Base-by-base conservation (phyloP, 2,329 filamentous ascomycete species). In the Alternaria hordeiaustralica region DNA sequence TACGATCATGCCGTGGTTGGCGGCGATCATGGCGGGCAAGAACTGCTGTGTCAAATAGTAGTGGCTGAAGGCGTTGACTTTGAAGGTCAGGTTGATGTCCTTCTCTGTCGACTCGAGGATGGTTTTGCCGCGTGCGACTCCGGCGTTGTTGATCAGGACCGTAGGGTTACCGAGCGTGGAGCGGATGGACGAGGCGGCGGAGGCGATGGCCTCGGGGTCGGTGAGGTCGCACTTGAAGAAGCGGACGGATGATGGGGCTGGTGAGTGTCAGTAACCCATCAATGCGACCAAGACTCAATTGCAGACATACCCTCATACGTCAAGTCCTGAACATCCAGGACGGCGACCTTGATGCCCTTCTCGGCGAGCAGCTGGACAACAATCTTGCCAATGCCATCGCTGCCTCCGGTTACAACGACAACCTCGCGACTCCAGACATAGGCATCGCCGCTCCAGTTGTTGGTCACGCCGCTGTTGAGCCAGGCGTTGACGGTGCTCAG, bases 321-420 rank as follows among this genome's bases (percentile, higher is more conserved):
- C 79, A 89, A 79, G 6, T 85, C 84, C 70, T 90, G 88, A 33
- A 92, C 84, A 79, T 95, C 92, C 36, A 94, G 77, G 3, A 94
- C 89, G 0, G 89, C 89, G 33, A 94, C 89, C 67, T 87, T 91
- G 69, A 92, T 83, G 1, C 87, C 87, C 64, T 81, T 82, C 75
- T 89, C 87, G 0, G 88, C 89, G n/a, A 96, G 82, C 57, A 90
- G 77, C 67, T 85, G 84, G 13, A 91, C 90, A 4, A 93, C 84
- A 41, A 86, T 81, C 20, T 86, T 87, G 13, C 92, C 92, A 72
- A 95, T 93, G 0, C 92, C 92, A 60, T 88, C 87, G 45, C 89
- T 88, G 8, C 92, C 92, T 8, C 92, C 92, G 0, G 92, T 94
- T 20, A 94, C 85, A 46, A 94, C 82, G 3, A 92, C 89, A 55